Evolutionary conservation across 2,329 filamentous ascomycete species (phyloP), one percentile per base, ranked within the genome.

Genomic region (Hymenoscyphus fraxineus): DNA sequence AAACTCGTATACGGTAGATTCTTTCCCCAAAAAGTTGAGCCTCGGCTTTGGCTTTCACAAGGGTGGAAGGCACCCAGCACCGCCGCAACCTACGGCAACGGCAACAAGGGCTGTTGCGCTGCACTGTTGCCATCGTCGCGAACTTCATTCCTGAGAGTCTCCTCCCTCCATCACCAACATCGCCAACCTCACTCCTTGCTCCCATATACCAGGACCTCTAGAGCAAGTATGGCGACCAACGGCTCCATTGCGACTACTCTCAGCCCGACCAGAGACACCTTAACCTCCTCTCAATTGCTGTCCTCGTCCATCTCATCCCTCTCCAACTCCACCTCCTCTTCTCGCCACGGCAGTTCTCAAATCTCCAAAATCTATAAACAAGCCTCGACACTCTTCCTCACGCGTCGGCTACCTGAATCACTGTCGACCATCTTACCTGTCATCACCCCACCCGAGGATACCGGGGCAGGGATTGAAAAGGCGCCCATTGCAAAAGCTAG

Each of bases 331-430:
- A 79, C 81, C 35, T 80, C 83, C 31, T 78, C 83, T 54, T 87
- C 88, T 61, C 44, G 44, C 15, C 85, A 87, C 62, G 83, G 83
- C 44, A 82, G 88, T 56, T 83, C 88, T 55, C 86, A 91, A 73
- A 90, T 97, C 73, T 95, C 94, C 70, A 95, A 95, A 78, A 90
- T 90, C 38, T 98, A 98, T 80, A 92, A 94, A 70, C 93, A 97
- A 80, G 91, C 95, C 39, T 96, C 93, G 6, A 93, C 95, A 69
- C 85, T 98, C 31, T 99, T 96, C 79, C 84, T 99, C 66, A 99
- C 95, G 77, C 93, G 95, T 77, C 91, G 94, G 58, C 82, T 98
- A 62, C 91, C 92, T 70, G 95, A 99, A 78, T 91, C 94, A 0
- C 83, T 97, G 38, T 91, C 92, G 27, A 93, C 90, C 3, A 85